Base-by-base conservation (phyloP, 176 grass and related monocot species). In the Aegilops speltoides region DNA sequence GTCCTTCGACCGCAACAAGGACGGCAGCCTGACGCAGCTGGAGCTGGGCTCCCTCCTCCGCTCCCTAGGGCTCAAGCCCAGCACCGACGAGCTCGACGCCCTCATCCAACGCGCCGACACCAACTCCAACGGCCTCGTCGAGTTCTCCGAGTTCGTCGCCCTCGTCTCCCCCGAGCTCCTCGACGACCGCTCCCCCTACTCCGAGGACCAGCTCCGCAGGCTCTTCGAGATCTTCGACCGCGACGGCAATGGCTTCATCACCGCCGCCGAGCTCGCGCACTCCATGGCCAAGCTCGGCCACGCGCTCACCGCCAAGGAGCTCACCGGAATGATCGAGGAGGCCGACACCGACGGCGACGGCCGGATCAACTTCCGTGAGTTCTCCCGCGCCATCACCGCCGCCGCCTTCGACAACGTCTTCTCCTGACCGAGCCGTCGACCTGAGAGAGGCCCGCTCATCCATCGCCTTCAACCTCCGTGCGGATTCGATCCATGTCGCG, bases 321-420 rank as follows among this genome's bases (percentile, higher is more conserved):
- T 98, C 88, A 98, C 92, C 1, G 92, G 94, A 50, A 96, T 98
- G 97, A 98, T 98, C 80, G 91, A 98, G 82, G 94, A 98, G 79
- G 97, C 97, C 7, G 94, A 98, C 87, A 94, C 82, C 7, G 97
- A 98, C 60, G 92, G 92, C 12, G 97, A 98, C 17, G 97, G 94
- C 7, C 87, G 86, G 22, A 98, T 98, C 81, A 92, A 82, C 84
- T 98, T 96, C 79, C 77, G 84, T 57, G 97, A 98, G 87, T 98
- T 98, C 89, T 93, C 94, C 8, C 88, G 88, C 68, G 97, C 97
- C 80, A 96, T 98, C 87, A 94, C 92, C 13, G 90, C 92, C 8
- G 94, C 92, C 0, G 92, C 97, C 10, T 98, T 98, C 76, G 90
- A 96, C 84, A 96, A 89, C 79, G 88, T 91, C 54, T 98, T 95